phyloP scores from a whole-genome alignment of 352 stramenopile species.

The Sclerospora graminicola region DNA sequence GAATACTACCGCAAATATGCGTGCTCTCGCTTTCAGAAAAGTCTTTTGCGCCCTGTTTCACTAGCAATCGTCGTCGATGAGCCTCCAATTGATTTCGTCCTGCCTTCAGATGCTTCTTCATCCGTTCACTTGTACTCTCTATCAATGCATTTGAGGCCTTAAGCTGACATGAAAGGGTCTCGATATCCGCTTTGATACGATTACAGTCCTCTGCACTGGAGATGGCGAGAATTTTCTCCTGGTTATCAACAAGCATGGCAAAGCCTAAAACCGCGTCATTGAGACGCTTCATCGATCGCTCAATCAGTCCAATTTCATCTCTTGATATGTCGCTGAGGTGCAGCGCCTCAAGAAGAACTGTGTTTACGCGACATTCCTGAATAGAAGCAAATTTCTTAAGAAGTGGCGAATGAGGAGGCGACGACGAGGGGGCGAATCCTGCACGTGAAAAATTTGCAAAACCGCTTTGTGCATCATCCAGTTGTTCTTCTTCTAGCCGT shows the following conservation, averaged over 20 bases:
- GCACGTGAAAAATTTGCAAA: not conserved
- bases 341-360: conserved; percentile 45
- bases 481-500: not conserved
- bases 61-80: conserved; percentile 9
- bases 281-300: conserved; percentile 44
- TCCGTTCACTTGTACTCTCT: conserved; percentile 40
- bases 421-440: conserved; percentile 4
- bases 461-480: not conserved
- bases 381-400: conserved; percentile 43
- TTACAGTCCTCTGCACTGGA: conserved; percentile 32
- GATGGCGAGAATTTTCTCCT: too few relatives aligned
- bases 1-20: too few relatives aligned
- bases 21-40: too few relatives aligned
- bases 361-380: conserved; percentile 48
- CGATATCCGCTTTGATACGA: conserved; percentile 46
- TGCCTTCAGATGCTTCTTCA: conserved; percentile 38
- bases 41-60: conserved; percentile 15
- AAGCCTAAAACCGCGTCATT: conserved; percentile 30
- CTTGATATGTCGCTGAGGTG: conserved; percentile 53
- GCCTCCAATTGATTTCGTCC: not conserved
- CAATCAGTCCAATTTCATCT: conserved; percentile 45
- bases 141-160: conserved; percentile 42
- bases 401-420: not conserved
- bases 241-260: too few relatives aligned
- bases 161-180: conserved; percentile 48